Evolutionary conservation across 73 alveolate genomes (phyloP), one percentile per base, ranked within the genome.

Genomic region (Effrenium voratum): DNA sequence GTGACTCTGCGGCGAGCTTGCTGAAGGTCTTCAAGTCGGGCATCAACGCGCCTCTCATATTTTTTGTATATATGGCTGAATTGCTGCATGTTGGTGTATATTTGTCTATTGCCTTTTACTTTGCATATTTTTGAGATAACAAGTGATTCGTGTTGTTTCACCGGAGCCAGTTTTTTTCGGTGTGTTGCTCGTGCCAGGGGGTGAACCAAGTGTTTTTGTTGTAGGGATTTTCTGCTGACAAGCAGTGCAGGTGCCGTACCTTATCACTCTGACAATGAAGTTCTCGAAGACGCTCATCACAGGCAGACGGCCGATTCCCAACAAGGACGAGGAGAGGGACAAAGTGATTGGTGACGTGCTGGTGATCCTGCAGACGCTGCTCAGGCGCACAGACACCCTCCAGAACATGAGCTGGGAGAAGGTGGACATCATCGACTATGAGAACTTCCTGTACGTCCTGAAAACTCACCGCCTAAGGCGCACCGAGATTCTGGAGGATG

Each of bases 351-450:
- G 38, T 15, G 95, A 63, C 44, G 95, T 87, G 2, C n/a, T 87
- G 70, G 95, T 87, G 50, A 87, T 87, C 49, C 77, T 87, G 36
- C 95, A 87, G 46, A 87, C 95, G 19, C 68, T 87, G 46, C 70
- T 87, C 70, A 87, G 63, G 85, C 95, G 95, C 52, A 87, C 95
- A 2, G 95, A 87, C 28, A 43, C 34, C 50, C 84, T 87, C 12
- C 95, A 87, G 92, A 82, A 82, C 34, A 82, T 82, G 92, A 82
- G 49, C 19, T 82, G 92, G 92, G 92, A 82, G 84, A 60, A 87
- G 95, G 95, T 87, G 47, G 95, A 87, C 84, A 87, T 87, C 95
- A 87, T 87, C 52, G 95, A 87, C 36, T 87, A 87, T 40, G 95
- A 87, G 68, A 87, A 87, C 50, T 87, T 87, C 95, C 45, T 87